Evolutionary conservation across 768 basidiomycete species (phyloP).

Genomic region (Russula griseocarnosa): DNA sequence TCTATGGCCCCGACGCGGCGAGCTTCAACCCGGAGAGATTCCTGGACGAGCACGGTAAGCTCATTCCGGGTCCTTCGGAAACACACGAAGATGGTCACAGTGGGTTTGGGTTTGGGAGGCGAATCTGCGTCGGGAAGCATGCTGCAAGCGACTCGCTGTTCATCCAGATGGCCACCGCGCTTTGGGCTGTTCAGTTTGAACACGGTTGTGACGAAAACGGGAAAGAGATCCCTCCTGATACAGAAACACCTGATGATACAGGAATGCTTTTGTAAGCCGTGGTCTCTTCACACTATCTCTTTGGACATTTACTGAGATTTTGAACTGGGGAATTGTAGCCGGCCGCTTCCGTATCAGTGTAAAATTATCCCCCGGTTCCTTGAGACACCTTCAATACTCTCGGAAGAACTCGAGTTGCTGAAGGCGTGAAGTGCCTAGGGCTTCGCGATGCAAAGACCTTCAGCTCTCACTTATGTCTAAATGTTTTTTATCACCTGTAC

Average conservation of each 20-base stretch:
- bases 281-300: background rate
- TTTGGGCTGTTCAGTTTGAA: conserved; percentile 27
- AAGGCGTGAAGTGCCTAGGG: background rate
- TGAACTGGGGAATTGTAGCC: background rate
- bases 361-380: conserved; percentile 11
- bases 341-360: conserved; percentile 2
- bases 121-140: conserved; percentile 28
- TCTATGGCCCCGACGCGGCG: conserved; percentile 24
- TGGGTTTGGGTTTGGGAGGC: conserved; percentile 22
- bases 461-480: background rate
- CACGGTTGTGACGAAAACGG: conserved; percentile 14
- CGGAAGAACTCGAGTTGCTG: conserved; percentile 11
- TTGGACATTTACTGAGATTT: background rate
- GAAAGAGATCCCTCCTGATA: conserved; percentile 10
- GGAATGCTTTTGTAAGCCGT: conserved; percentile 25
- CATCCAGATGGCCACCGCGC: conserved; percentile 27
- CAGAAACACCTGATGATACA: background rate
- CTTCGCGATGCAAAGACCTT: too few relatives aligned
- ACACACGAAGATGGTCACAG: conserved; percentile 22
- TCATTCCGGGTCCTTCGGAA: conserved; percentile 11
- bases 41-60: conserved; percentile 13
- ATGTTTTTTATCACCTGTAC: too few relatives aligned
- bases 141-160: conserved; percentile 27
- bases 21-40: conserved; percentile 29
- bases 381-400: conserved; percentile 7